Conservation (phyloP, 2,329 filamentous ascomycete genomes). For the Lasiodiplodia sp. region DNA sequence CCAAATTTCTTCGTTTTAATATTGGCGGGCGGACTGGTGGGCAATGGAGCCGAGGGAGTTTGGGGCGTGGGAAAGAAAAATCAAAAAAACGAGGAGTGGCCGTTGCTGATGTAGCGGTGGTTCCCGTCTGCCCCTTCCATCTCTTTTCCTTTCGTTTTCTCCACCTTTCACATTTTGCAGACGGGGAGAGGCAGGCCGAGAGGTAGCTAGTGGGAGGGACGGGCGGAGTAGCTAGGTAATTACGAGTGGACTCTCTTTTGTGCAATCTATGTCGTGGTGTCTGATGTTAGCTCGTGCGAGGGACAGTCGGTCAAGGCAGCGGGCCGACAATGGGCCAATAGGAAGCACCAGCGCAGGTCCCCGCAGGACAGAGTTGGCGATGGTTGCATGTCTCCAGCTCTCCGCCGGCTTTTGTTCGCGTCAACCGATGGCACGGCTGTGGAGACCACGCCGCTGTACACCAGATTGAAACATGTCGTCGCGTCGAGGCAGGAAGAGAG, state of each 20-base stretch:
- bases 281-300: background rate
- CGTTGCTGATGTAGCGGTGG: background rate
- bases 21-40: conserved; percentile 1
- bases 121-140: conserved; percentile 3
- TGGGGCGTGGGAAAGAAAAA: background rate
- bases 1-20: conserved; percentile 14
- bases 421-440: background rate
- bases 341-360: background rate
- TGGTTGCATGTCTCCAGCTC: background rate
- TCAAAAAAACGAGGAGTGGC: background rate
- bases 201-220: conserved; percentile 1
- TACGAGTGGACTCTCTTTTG: conserved; percentile 10
- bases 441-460: background rate
- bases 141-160: conserved; percentile 13
- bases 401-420: background rate
- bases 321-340: conserved; percentile 19
- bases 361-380: background rate
- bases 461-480: too few species aligned
- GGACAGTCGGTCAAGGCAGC: background rate
- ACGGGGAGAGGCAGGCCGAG: background rate
- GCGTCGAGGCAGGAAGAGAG: background rate
- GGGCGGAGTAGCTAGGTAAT: conserved; percentile 22
- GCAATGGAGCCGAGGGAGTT: conserved; percentile 3
- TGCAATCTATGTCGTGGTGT: background rate
- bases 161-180: conserved; percentile 3